These are phyloP conservation scores for Didymellaceae sp. DNA, from an alignment of 2,329 filamentous ascomycete species.

Conservation along the genomic window DNA sequence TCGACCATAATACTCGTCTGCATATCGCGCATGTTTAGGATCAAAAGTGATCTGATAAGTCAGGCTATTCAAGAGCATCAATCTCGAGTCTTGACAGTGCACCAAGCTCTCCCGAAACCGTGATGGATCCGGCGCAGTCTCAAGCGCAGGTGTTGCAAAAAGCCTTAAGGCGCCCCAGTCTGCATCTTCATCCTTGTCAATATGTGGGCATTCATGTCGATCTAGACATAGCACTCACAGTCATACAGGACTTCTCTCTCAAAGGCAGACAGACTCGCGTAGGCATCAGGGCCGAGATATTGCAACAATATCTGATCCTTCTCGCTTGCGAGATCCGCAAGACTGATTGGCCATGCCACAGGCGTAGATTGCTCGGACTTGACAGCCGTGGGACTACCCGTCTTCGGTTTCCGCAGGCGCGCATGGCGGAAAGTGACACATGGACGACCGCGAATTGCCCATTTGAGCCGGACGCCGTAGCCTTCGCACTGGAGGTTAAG, in stretches of 20 bases:
- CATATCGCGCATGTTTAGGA: constrained; percentile 7
- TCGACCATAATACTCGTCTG: constrained; percentile 13
- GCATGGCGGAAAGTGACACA: constrained; percentile 3
- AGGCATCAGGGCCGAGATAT: constrained; percentile 3
- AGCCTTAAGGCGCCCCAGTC: constrained; percentile 16
- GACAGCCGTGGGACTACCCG: background rate
- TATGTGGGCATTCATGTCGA: background rate
- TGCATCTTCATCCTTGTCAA: constrained; percentile 5
- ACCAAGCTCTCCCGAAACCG: constrained; percentile 8
- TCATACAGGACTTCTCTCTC: constrained; percentile 17
- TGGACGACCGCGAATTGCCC: constrained; percentile 8
- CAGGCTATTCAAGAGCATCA: constrained; percentile 15
- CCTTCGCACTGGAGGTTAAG: constrained; percentile 14
- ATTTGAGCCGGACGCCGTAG: constrained; percentile 12
- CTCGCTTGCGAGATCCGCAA: background rate
- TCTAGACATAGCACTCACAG: background rate
- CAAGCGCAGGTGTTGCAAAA: constrained; percentile 4
- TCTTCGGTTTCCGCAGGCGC: constrained; percentile 4
- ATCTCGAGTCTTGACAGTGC: constrained; percentile 8
- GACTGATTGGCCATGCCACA: background rate
- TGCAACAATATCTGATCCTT: constrained; percentile 7
- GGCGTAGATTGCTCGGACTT: background rate
- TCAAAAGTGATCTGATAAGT: constrained; percentile 15
- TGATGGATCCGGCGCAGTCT: constrained; percentile 5
- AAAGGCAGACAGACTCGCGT: background rate